Conservation (phyloP, 1,139 yeast species). For the Yamadazyma diddensiae region DNA sequence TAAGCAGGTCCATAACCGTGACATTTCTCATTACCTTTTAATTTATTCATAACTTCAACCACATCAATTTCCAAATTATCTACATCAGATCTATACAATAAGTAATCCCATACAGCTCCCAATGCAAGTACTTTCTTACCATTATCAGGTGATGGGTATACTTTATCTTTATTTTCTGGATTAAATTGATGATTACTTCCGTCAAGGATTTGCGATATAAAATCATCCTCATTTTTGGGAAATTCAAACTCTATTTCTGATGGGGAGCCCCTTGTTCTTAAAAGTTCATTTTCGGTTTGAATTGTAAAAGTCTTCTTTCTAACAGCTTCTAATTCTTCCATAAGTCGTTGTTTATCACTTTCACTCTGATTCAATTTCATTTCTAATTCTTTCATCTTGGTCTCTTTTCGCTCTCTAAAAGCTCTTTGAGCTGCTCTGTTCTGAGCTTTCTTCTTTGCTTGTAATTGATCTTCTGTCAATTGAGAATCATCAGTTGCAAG, state of each 20-base stretch:
- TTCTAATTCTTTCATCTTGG: conserved; percentile 66
- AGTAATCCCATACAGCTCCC: conserved; percentile 82
- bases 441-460: conserved; percentile 67
- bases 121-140: conserved; percentile 57
- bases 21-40: conserved; percentile 70
- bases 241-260: conserved; percentile 21
- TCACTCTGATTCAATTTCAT: conserved; percentile 59
- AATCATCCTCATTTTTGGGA: conserved; percentile 36
- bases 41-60: conserved; percentile 50
- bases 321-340: conserved; percentile 52
- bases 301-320: conserved; percentile 54
- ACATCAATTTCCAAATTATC: conserved; percentile 50
- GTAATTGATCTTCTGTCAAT: conserved; percentile 48
- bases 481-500: conserved; percentile 41
- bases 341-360: conserved; percentile 49
- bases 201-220: conserved; percentile 26
- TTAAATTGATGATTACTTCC: conserved; percentile 22
- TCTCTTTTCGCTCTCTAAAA: conserved; percentile 81
- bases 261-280: conserved; percentile 12
- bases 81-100: conserved; percentile 46
- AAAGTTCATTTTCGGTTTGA: conserved; percentile 57
- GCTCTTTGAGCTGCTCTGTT: conserved; percentile 91
- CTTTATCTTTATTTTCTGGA: conserved; percentile 22
- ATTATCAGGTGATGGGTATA: conserved; percentile 34
- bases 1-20: conserved; percentile 88